Conservation (phyloP, 2,329 filamentous ascomycete genomes). For the Penicillium sp. region DNA sequence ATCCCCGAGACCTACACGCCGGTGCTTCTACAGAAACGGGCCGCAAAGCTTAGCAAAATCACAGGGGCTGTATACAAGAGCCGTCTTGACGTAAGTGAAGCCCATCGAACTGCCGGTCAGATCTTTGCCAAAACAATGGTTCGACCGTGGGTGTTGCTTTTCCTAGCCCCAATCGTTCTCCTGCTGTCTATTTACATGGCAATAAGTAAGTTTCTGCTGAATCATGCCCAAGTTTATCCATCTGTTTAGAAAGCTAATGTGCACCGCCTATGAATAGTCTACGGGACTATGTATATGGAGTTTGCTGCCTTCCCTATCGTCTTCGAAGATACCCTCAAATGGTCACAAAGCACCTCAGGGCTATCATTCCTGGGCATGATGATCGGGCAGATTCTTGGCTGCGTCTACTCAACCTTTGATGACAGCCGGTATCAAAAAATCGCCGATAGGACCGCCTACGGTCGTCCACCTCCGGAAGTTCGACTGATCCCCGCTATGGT, state of each 20-base stretch:
- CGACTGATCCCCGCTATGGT: constrained; percentile 18
- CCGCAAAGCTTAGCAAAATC: constrained; percentile 45
- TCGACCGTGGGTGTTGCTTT: constrained; percentile 48
- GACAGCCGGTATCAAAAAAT: constrained; percentile 18
- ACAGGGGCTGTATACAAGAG: constrained; percentile 49
- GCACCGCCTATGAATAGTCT: constrained; percentile 31
- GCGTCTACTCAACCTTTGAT: constrained; percentile 37
- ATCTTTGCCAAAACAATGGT: constrained; percentile 45
- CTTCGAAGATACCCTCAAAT: constrained; percentile 44
- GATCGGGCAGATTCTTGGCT: constrained; percentile 37
- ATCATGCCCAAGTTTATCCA: background rate
- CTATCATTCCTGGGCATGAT: constrained; percentile 50
- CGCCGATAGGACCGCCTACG: background rate
- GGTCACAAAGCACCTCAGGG: constrained; percentile 45
- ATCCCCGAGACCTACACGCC: constrained; percentile 43
- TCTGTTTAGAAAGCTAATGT: background rate
- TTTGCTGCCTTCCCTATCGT: constrained; percentile 54
- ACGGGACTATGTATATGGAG: constrained; percentile 52
- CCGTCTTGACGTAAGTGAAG: constrained; percentile 8
- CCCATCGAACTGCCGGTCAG: constrained; percentile 15
- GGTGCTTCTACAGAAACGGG: constrained; percentile 50
- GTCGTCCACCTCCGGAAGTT: constrained; percentile 9
- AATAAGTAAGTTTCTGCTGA: constrained; percentile 9
- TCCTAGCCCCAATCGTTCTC: constrained; percentile 51
- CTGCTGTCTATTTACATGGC: constrained; percentile 49